Evolutionary conservation across 2,329 filamentous ascomycete species (phyloP).

Genomic region (Colletotrichum sp.): DNA sequence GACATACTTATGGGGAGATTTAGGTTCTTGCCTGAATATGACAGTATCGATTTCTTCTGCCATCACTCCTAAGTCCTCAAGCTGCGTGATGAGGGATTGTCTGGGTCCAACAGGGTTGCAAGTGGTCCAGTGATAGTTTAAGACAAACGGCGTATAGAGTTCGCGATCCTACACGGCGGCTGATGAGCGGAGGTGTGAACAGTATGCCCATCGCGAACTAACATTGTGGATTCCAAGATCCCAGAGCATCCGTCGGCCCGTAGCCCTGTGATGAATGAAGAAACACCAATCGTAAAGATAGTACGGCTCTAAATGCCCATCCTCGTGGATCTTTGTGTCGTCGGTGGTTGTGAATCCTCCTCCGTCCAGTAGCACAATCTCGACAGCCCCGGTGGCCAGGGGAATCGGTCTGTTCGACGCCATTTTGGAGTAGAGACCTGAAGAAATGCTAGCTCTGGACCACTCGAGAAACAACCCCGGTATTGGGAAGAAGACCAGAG

Average conservation of each 20-base stretch:
- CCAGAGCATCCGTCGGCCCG: neutral
- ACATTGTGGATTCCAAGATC: neutral
- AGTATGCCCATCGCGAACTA: neutral
- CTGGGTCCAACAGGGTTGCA: neutral
- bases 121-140: neutral
- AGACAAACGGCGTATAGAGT: neutral
- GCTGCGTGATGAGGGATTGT: neutral
- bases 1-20: neutral
- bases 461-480: neutral
- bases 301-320: neutral
- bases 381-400: neutral
- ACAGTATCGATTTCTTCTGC: neutral
- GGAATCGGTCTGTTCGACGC: neutral
- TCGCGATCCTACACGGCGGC: neutral
- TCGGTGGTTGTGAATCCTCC: neutral
- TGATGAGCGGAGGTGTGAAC: neutral
- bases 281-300: neutral
- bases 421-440: neutral
- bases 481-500: neutral
- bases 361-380: neutral
- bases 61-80: neutral
- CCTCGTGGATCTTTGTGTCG: neutral
- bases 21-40: neutral
- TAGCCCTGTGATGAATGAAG: neutral
- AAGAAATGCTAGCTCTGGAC: rapidly evolving